Evolutionary conservation across 257 asterid species (phyloP).

Genomic region (Anisodus acutangulus): DNA sequence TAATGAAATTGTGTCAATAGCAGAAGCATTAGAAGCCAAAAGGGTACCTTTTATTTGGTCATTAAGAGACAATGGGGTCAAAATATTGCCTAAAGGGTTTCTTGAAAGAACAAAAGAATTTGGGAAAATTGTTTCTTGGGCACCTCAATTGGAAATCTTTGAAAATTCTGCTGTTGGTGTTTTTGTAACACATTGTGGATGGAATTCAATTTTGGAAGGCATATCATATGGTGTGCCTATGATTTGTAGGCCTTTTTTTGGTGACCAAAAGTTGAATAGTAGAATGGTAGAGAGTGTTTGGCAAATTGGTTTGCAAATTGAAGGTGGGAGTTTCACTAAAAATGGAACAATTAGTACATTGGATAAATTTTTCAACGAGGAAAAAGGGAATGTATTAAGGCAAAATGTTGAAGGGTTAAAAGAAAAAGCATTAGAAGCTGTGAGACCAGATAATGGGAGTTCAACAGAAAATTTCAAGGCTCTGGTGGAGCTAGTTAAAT

Average conservation of each 20-base stretch:
- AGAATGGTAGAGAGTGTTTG: constrained; percentile 61
- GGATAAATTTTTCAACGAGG: constrained; percentile 31
- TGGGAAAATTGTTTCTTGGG: constrained; percentile 69
- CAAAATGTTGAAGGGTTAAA: constrained; percentile 43
- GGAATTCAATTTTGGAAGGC: constrained; percentile 74
- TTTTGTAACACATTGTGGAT: constrained; percentile 75
- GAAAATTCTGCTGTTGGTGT: constrained; percentile 50
- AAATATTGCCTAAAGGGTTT: constrained; percentile 58
- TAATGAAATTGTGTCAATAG: constrained; percentile 53
- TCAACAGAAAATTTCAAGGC: constrained; percentile 47
- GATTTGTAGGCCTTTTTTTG: constrained; percentile 76
- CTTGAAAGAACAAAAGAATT: constrained; percentile 42
- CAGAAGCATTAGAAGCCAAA: constrained; percentile 60
- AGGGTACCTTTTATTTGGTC: constrained; percentile 71
- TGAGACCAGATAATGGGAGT: constrained; percentile 45
- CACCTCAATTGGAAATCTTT: constrained; percentile 61
- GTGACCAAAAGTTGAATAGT: constrained; percentile 63
- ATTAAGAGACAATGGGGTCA: constrained; percentile 37
- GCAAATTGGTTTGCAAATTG: constrained; percentile 50
- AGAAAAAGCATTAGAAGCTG: constrained; percentile 45
- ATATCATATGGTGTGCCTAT: constrained; percentile 58
- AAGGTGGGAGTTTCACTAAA: constrained; percentile 49
- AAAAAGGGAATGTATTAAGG: constrained; percentile 40
- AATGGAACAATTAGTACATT: constrained; percentile 43
- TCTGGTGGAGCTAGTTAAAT: constrained; percentile 40